These are phyloP conservation scores for Colletotrichum orbiculare DNA, from an alignment of 2,329 filamentous ascomycete genomes.

Conservation along the genomic window DNA sequence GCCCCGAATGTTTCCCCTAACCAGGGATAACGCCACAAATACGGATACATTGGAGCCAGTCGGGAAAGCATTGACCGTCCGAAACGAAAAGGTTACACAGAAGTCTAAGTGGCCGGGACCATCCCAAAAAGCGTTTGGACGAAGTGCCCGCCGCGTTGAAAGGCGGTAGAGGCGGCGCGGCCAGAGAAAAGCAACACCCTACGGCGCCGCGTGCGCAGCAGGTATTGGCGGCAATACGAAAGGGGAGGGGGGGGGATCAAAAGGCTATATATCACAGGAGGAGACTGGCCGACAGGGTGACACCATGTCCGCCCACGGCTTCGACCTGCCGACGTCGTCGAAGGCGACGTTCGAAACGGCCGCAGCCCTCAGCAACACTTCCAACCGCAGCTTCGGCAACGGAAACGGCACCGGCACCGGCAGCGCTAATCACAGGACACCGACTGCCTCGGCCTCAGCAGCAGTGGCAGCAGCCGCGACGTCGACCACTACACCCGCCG, in stretches of 20 bases:
- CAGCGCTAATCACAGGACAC: too few relatives aligned
- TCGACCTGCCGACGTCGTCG: slow-evolving; percentile 32
- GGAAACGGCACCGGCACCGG: slow-evolving; percentile 14
- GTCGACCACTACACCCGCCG: slow-evolving; percentile 14
- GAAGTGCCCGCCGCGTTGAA: slow-evolving; percentile 13
- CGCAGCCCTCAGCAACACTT: slow-evolving; percentile 21
- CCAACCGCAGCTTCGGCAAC: slow-evolving; percentile 10
- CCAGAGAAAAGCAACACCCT: slow-evolving; percentile 3
- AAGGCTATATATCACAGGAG: slow-evolving; percentile 1
- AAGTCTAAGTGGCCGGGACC: slow-evolving; percentile 17
- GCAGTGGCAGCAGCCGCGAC: slow-evolving; percentile 9
- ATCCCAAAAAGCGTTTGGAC: slow-evolving; percentile 26
- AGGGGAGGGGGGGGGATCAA: neutral
- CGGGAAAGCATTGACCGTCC: slow-evolving; percentile 27
- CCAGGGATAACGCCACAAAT: slow-evolving; percentile 24
- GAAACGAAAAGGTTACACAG: neutral
- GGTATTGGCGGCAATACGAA: neutral
- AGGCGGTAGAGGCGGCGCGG: slow-evolving; percentile 18
- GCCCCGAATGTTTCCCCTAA: neutral
- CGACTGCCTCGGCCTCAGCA: neutral
- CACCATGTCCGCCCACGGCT: slow-evolving; percentile 32
- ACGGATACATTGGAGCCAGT: neutral
- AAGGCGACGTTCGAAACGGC: slow-evolving; percentile 17
- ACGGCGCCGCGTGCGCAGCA: neutral
- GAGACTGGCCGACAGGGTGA: slow-evolving; percentile 17